Evolutionary conservation across 1,139 yeast species (phyloP), one percentile per base, ranked within the genome.

Genomic region (Geotrichum cucujoidarum): DNA sequence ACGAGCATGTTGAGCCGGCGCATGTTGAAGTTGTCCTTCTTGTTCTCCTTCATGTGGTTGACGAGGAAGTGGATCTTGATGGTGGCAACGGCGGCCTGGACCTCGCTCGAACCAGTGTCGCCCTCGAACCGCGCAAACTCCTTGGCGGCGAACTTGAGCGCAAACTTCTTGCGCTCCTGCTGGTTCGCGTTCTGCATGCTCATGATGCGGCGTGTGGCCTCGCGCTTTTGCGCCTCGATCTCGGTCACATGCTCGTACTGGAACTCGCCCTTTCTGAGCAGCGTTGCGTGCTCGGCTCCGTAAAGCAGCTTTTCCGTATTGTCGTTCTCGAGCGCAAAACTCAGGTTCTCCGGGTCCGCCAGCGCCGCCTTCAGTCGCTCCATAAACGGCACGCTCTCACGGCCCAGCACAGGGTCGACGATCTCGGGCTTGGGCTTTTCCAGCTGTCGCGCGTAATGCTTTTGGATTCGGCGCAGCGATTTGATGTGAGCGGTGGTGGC

Each of bases 51-150:
- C 51, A 86, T 75, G 62, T 90, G 97, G 40, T 78, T 76, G 72
- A 86, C 87, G 51, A 87, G 73, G 57, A 78, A 82, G 56, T 84
- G 88, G 57, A 92, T 87, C 60, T 79, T 79, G 48, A 87, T 82
- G 0, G 97, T 88, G 69, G 83, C 70, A 27, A 87, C 77, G 1
- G 97, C 97, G 1, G 97, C 96, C 66, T 90, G 97, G 25, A 89
- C 97, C 68, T 90, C 97, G 44, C 95, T 81, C 0, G 95, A 86
- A 1, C 95, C 97, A 0, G 97, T 87, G 64, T 92, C 97, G 45
- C 95, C 96, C 44, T 82, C 88, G 55, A 77, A 75, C 61, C 96
- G 76, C 57, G 79, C 81, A 65, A 92, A 89, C 67, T 89, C 97
- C 57, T 76, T 70, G 48, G 80, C 75, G 0, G 97, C 96, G 50